Base-by-base conservation (phyloP, 192 early-diverging fungal species). In the Chytriomyces hyalinus region DNA sequence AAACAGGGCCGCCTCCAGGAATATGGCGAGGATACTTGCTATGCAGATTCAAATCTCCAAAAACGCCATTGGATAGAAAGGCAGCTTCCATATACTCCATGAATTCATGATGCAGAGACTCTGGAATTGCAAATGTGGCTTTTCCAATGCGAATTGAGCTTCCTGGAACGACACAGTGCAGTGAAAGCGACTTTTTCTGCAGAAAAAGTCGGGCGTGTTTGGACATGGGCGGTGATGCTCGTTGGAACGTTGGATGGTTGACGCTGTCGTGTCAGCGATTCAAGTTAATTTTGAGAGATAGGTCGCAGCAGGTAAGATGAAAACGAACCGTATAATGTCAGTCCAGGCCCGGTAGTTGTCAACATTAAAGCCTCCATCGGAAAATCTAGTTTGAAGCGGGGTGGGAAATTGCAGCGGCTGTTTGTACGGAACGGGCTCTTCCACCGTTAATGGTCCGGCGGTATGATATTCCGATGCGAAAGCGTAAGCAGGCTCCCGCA, bases 41-140 rank as follows among this genome's bases (percentile, higher is more conserved):
- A 45, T 73, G 71, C 53, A 73, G 26, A 20, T 22, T 28, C 43
- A 17, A 20, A 17, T 73, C 71, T 47, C 71, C 71, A 73, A 73
- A 73, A 11, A 73, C 60, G 28, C 71, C 71, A 60, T 57, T 45
- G 44, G 22, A 43, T 11, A 73, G 62, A 62, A 73, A 73, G 7
- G 71, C 71, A 62, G 7, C 71, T n/a, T 73, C 71, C 71, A 73
- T 73, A n/a, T 73, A 73, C 47, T 60, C 60, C 43, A 73, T 17
- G 28, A 73, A 73, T n/a, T 7, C 28, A 47, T 73, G 20, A 48
- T 73, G 71, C 60, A 73, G 71, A 13, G 57, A n/a, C 46, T 44
- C 71, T 10, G 71, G 71, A n/a, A 73, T 63, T 47, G 71, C 71
- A 43, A 73, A 73, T 43, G 71, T 73, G 22, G 71, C 71, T 17